phyloP scores from a whole-genome alignment of 352 stramenopile species.

The Globisporangium nunn region DNA sequence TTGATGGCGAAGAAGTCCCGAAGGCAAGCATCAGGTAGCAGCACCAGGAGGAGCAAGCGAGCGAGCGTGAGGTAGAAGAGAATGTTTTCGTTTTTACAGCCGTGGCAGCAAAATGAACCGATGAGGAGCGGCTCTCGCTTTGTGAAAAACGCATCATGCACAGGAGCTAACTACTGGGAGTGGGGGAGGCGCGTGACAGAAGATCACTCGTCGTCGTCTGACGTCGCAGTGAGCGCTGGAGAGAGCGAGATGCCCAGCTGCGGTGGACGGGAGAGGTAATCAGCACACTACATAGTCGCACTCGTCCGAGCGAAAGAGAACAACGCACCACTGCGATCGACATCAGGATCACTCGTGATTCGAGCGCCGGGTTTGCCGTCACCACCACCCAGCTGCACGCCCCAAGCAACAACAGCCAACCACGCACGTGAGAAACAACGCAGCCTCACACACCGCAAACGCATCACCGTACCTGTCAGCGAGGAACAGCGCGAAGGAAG shows the following conservation, averaged over 20 bases:
- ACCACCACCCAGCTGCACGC: slow-evolving; percentile 33
- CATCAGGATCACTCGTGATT: slow-evolving; percentile 71
- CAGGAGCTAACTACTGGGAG: slow-evolving; percentile 2
- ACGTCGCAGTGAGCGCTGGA: slow-evolving; percentile 36
- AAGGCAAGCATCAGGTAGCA: background rate
- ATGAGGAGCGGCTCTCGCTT: background rate
- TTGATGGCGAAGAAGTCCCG: background rate
- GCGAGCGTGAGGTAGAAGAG: background rate
- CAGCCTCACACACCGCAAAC: background rate
- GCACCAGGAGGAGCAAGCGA: background rate
- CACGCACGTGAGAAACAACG: slow-evolving; percentile 5
- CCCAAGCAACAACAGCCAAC: slow-evolving; percentile 1
- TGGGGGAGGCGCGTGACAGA: background rate
- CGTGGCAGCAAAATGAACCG: slow-evolving; percentile 1
- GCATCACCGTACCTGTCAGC: slow-evolving; percentile 47
- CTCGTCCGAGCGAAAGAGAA: background rate
- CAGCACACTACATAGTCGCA: slow-evolving; percentile 1
- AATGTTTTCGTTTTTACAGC: background rate
- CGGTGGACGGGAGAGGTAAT: background rate
- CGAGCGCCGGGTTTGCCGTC: slow-evolving; percentile 41
- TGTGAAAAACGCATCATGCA: slow-evolving; percentile 1
- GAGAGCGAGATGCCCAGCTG: slow-evolving; percentile 65
- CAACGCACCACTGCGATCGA: slow-evolving; percentile 55
- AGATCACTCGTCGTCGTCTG: slow-evolving; percentile 40
- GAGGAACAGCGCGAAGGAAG: slow-evolving; percentile 41